Evolutionary conservation across 75 land plant species (phyloP).

Genomic region (Adiantum capillusveneris): DNA sequence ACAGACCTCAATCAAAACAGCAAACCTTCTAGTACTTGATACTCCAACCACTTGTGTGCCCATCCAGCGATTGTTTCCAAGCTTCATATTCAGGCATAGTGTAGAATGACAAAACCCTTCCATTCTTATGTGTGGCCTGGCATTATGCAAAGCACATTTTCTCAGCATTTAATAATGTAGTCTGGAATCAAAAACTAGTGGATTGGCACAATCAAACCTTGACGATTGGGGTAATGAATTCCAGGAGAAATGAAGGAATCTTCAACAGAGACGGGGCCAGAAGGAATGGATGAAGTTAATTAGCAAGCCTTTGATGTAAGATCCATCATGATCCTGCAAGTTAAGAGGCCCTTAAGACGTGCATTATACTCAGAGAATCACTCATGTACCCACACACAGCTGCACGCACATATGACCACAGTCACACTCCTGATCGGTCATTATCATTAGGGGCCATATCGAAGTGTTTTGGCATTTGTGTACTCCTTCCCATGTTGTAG

Average conservation of each 20-base stretch:
- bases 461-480: conserved; percentile 55
- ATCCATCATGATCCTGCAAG: conserved; percentile 95
- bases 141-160: neutral
- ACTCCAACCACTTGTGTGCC: conserved; percentile 71
- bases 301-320: conserved; percentile 91
- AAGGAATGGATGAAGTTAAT: conserved; percentile 95
- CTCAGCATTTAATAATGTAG: too few species aligned
- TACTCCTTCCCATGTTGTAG: conserved; percentile 85
- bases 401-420: too few species aligned
- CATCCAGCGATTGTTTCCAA: conserved; percentile 76
- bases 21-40: conserved; percentile 97
- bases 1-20: neutral
- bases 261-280: conserved; percentile 94
- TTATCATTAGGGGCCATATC: conserved; percentile 99
- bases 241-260: conserved; percentile 82
- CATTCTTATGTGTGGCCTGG: conserved; percentile 73
- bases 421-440: conserved; percentile 87
- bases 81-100: conserved; percentile 92
- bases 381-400: too few species aligned
- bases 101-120: conserved; percentile 64
- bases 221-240: conserved; percentile 95
- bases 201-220: too few species aligned
- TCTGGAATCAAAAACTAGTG: neutral
- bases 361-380: too few species aligned
- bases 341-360: neutral